Base-by-base conservation (phyloP, 2,329 filamentous ascomycete species). In the Alternaria triticimaculans region DNA sequence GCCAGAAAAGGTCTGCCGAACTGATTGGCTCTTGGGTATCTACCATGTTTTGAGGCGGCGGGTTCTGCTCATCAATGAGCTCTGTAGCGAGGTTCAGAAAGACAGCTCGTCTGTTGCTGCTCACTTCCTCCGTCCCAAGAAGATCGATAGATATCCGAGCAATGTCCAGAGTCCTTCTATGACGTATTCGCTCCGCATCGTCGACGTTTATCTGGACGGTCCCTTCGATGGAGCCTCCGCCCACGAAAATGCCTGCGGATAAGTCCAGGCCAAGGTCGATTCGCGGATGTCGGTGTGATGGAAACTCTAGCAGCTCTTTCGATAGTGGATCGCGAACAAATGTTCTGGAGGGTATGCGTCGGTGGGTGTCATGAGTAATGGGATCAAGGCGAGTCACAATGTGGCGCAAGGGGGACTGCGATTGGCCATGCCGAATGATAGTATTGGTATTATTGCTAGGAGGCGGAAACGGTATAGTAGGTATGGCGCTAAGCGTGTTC, bases 161-260 rank as follows among this genome's bases (percentile, higher is more conserved):
- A 53, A 87, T 80, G 43, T 82, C 82, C 25, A 87, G 69, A 41
- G 79, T 79, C 58, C 79, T 77, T 66, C 81, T 80, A 61, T 82
- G 80, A 61, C 82, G 76, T 63, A 80, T 72, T 60, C 81, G 77
- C 58, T 84, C 81, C 51, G 81, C 80, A 65, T 84, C 83, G 58
- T 86, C 83, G 37, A 87, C 77, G 7, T 77, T 80, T 53, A 87
- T 76, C 55, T 82, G 81, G 12, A 85, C 78, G 58, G 81, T 80
- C 20, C 86, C 86, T 76, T 87, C 85, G 14, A 87, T 80, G 11
- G 82, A 86, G 9, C 85, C 84, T 26, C 85, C 85, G 18, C 86
- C 86, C n/a, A 87, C 84, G 62, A 86, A 87, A 9, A 87, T 72
- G 5, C 85, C 81, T 18, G 84, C 83, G 28, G 82, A 82, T 23